Conservation (phyloP, 2,329 filamentous ascomycete species). For the Exophiala dermatitidis region DNA sequence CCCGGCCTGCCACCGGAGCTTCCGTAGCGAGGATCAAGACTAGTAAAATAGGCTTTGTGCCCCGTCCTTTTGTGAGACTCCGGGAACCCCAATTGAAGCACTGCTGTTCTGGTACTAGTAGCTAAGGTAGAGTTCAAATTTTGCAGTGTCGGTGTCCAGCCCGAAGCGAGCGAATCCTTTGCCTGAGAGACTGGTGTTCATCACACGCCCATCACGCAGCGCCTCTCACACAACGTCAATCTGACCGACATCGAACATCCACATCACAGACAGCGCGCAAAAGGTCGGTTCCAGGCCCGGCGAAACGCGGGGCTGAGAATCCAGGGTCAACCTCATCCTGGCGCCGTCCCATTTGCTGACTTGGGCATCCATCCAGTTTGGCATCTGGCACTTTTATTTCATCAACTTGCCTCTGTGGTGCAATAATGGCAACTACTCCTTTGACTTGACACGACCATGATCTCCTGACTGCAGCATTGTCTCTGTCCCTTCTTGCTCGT, state of each 20-base stretch:
- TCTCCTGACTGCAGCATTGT: not conserved
- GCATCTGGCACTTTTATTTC: not conserved
- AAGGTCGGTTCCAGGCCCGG: not conserved
- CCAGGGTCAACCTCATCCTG: not conserved
- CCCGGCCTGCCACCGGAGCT: no score
- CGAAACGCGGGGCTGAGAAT: not conserved
- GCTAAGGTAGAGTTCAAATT: no score
- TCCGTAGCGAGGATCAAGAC: no score
- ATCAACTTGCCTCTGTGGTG: slow-evolving; percentile 7
- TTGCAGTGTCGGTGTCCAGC: not conserved
- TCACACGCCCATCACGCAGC: not conserved
- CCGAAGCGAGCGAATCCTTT: not conserved
- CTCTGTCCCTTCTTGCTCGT: slow-evolving; percentile 3
- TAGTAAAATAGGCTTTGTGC: no score
- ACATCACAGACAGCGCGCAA: no score
- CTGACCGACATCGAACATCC: no score
- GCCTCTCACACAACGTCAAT: no score
- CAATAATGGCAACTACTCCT: slow-evolving; percentile 11
- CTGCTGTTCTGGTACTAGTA: no score
- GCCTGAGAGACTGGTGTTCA: no score
- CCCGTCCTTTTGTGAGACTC: no score
- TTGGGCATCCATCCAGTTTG: not conserved
- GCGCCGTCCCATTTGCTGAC: not conserved
- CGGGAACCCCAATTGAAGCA: no score
- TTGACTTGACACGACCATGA: not conserved